These are phyloP conservation scores for Dothidotthia symphoricarpi DNA, from an alignment of 2,329 filamentous ascomycete genomes.

Conservation along the genomic window DNA sequence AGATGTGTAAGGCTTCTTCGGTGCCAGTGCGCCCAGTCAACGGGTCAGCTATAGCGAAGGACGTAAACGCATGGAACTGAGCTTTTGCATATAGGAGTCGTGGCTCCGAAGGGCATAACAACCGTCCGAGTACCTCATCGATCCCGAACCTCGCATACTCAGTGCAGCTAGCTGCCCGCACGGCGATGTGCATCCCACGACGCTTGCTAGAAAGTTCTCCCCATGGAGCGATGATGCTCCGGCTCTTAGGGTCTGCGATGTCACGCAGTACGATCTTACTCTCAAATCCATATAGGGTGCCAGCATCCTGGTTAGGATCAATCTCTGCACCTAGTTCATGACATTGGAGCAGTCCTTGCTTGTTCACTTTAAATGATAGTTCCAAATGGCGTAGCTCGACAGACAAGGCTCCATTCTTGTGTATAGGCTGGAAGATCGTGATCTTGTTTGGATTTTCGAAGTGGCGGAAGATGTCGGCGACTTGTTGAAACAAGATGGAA, in stretches of 20 bases:
- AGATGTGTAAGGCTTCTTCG: constrained; percentile 57
- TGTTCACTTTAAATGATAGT: constrained; percentile 55
- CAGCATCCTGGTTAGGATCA: constrained; percentile 58
- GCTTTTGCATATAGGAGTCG: constrained; percentile 57
- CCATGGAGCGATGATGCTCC: constrained; percentile 55
- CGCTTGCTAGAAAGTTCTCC: constrained; percentile 39
- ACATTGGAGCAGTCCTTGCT: constrained; percentile 45
- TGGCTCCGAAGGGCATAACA: constrained; percentile 60
- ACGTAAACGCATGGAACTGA: constrained; percentile 60
- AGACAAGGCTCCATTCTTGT: constrained; percentile 23
- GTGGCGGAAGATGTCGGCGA: constrained; percentile 49
- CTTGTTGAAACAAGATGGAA: constrained; percentile 40
- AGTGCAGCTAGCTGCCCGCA: constrained; percentile 36
- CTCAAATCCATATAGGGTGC: constrained; percentile 59
- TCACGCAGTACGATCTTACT: constrained; percentile 60
- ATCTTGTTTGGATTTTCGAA: constrained; percentile 52
- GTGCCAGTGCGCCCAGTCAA: constrained; percentile 60
- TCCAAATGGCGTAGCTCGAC: constrained; percentile 56
- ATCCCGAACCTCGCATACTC: constrained; percentile 54
- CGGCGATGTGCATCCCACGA: constrained; percentile 42
- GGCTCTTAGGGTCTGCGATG: constrained; percentile 36
- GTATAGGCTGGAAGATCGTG: constrained; percentile 50
- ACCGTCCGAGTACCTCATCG: constrained; percentile 54
- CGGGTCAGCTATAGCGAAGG: constrained; percentile 56
- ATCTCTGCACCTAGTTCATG: constrained; percentile 54